Percentiles rank a stretch among this genome's conserved stretches.
Evolutionary conservation across 2,329 filamentous ascomycete species (phyloP).

Genomic region (Phialocephala subalpina): DNA sequence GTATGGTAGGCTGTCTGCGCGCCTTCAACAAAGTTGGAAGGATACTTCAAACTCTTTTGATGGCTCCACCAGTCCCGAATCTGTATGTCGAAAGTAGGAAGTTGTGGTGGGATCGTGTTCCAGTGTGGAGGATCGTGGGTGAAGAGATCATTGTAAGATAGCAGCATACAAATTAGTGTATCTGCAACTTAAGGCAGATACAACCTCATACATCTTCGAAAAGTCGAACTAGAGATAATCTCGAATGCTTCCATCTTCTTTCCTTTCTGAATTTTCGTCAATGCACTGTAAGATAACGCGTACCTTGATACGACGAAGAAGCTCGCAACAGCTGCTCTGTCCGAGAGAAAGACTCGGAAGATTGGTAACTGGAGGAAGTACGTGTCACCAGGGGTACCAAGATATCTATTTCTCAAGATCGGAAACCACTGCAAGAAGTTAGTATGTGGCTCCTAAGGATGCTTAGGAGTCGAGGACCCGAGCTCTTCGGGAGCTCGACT

Average conservation of each 20-base stretch:
- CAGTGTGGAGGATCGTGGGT: not conserved
- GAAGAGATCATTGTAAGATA: not conserved
- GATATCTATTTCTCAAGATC: not conserved
- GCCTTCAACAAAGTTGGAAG: constrained; percentile 10
- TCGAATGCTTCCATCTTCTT: not conserved
- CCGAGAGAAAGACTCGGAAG: not conserved
- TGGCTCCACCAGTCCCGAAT: constrained; percentile 3
- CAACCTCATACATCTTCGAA: constrained; percentile 3
- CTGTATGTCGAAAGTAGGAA: not conserved
- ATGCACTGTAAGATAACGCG: not conserved
- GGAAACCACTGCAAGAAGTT: no score
- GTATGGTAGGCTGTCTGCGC: constrained; percentile 26
- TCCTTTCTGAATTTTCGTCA: constrained; percentile 5
- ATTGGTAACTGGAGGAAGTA: constrained; percentile 5
- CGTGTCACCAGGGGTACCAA: not conserved
- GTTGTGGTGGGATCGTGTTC: constrained; percentile 1
- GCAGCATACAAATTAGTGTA: constrained; percentile 2
- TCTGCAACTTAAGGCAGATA: not conserved
- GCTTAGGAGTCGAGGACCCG: no score
- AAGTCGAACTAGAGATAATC: not conserved
- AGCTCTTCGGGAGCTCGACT: no score
- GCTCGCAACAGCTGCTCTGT: not conserved
- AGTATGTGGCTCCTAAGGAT: no score
- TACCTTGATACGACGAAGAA: constrained; percentile 9
- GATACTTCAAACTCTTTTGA: constrained; percentile 12